Evolutionary conservation across 2,329 filamentous ascomycete species (phyloP).

Genomic region (Pseudogymnoascus verrucosus): DNA sequence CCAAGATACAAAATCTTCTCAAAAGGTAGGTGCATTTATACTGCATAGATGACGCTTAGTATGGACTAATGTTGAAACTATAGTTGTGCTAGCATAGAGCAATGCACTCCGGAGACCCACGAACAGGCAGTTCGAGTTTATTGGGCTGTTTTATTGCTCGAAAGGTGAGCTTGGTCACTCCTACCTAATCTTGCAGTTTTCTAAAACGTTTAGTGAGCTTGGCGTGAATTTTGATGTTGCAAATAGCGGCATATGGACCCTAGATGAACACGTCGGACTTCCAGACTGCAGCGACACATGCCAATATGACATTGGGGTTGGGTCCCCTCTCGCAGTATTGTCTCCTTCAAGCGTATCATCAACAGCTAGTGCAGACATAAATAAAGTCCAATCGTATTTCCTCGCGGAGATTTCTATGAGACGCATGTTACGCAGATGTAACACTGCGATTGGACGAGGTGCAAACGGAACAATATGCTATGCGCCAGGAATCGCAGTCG

Average conservation of each 20-base stretch:
- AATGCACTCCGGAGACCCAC: slow-evolving; percentile 8
- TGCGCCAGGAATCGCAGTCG: slow-evolving; percentile 23
- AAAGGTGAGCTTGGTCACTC: slow-evolving; percentile 12
- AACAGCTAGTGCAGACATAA: neutral
- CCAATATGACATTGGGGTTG: slow-evolving; percentile 14
- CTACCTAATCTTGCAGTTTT: neutral
- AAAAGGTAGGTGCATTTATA: slow-evolving; percentile 13
- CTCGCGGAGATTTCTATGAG: slow-evolving; percentile 29
- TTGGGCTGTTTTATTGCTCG: slow-evolving; percentile 21
- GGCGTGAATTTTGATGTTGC: slow-evolving; percentile 20
- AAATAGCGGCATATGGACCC: slow-evolving; percentile 22
- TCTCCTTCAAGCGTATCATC: neutral
- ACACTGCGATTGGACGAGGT: slow-evolving; percentile 18
- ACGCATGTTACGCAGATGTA: slow-evolving; percentile 27
- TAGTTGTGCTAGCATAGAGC: neutral
- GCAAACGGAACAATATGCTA: slow-evolving; percentile 16
- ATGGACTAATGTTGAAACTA: neutral
- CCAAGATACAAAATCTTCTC: slow-evolving; percentile 23
- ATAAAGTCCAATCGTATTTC: slow-evolving; percentile 19
- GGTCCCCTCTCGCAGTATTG: neutral
- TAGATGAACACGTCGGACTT: slow-evolving; percentile 19
- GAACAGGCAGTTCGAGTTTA: slow-evolving; percentile 19
- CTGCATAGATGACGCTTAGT: neutral
- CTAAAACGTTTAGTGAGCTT: slow-evolving; percentile 16
- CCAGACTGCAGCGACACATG: slow-evolving; percentile 18